Evolutionary conservation across 805 yeast genomes (phyloP).

Genomic region (Phaffomyces antillensis): DNA sequence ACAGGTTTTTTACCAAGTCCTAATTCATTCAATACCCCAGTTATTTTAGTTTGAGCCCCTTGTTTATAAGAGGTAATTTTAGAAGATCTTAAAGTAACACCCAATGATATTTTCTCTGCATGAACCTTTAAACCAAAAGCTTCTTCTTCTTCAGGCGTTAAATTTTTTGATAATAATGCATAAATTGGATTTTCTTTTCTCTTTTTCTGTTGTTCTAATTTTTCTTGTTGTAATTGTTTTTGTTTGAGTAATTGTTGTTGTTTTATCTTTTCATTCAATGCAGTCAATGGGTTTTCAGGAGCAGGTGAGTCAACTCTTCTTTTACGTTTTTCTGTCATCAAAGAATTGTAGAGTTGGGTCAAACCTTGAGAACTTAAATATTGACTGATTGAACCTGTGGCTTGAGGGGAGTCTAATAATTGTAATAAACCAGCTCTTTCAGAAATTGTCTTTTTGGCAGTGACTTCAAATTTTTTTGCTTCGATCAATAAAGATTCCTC

Average conservation of each 20-base stretch:
- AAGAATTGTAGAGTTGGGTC: conserved; percentile 73
- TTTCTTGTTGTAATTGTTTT: conserved; percentile 20
- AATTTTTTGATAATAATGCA: conserved; percentile 29
- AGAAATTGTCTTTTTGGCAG: conserved; percentile 79
- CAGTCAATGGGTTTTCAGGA: conserved; percentile 39
- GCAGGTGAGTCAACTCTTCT: conserved; percentile 35
- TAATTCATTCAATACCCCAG: conserved; percentile 63
- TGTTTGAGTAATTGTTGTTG: conserved; percentile 22
- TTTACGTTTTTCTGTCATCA: conserved; percentile 62
- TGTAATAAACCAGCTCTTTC: conserved; percentile 78
- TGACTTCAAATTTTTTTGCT: conserved; percentile 84
- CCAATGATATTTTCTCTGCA: conserved; percentile 57
- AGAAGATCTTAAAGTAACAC: conserved; percentile 75
- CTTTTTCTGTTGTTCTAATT: conserved; percentile 17
- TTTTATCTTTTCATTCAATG: conserved; percentile 30
- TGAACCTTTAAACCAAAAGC: conserved; percentile 79
- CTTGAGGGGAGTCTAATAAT: conserved; percentile 80
- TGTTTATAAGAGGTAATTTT: conserved; percentile 77
- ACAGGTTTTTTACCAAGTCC: conserved; percentile 77
- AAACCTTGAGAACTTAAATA: conserved; percentile 83
- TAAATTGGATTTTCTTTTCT: conserved; percentile 28
- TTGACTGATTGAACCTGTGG: conserved; percentile 66
- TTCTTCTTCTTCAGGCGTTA: conserved; percentile 73
- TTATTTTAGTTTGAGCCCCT: conserved; percentile 56
- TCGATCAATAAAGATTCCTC: conserved; percentile 92